Evolutionary conservation across 495 filamentous ascomycete genomes (phyloP).

Genomic region (Staphylotrichum longicolle): DNA sequence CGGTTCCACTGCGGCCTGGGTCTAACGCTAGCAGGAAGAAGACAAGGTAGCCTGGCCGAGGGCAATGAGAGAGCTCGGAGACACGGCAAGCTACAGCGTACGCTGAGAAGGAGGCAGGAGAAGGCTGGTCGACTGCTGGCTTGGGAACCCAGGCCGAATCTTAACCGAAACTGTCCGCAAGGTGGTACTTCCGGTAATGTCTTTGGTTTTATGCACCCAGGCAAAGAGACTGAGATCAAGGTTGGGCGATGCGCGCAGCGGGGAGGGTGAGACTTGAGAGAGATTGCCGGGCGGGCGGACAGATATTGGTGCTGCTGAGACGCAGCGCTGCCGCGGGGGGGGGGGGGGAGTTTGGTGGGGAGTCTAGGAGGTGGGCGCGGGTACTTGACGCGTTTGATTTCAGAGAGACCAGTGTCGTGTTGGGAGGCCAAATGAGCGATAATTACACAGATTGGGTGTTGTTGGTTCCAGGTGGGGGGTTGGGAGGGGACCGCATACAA

Average conservation of each 20-base stretch:
- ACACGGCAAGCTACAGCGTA: slow-evolving; percentile 24
- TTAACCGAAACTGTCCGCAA: slow-evolving; percentile 18
- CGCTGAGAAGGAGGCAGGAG: slow-evolving; percentile 12
- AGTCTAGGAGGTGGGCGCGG: too few species aligned
- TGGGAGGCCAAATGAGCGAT: too few species aligned
- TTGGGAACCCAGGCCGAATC: slow-evolving; percentile 19
- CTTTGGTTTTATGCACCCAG: slow-evolving; percentile 31
- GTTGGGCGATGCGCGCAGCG: slow-evolving; percentile 15
- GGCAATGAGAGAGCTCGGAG: neutral
- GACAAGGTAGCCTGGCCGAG: too few species aligned
- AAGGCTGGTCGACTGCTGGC: slow-evolving; percentile 11
- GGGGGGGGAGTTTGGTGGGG: too few species aligned
- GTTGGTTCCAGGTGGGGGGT: too few species aligned
- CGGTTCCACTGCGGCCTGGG: slow-evolving; percentile 18
- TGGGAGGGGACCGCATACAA: too few species aligned
- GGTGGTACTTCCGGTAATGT: slow-evolving; percentile 31
- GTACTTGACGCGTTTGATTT: too few species aligned
- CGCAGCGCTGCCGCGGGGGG: neutral
- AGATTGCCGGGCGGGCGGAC: neutral
- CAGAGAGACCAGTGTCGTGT: too few species aligned
- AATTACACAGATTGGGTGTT: too few species aligned
- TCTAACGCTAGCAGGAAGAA: slow-evolving; percentile 7
- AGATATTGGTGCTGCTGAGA: slow-evolving; percentile 10
- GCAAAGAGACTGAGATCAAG: slow-evolving; percentile 12
- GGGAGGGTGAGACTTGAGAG: neutral